These are phyloP conservation scores for Discostella stelligeroides DNA, from an alignment of 108 stramenopile species.

Conservation along the genomic window DNA sequence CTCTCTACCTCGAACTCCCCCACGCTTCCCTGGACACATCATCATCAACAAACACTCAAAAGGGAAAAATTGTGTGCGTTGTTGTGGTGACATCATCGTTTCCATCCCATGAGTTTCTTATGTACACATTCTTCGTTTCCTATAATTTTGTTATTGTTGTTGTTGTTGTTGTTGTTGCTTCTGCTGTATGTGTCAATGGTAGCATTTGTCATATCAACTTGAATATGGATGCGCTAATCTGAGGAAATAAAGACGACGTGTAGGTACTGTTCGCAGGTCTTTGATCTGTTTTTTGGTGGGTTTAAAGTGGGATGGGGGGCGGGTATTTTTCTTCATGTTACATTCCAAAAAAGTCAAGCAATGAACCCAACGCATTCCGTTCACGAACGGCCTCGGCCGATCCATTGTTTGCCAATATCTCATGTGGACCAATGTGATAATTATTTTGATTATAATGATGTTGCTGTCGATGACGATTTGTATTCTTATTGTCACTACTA, in stretches of 20 bases:
- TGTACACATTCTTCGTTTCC: too few species aligned
- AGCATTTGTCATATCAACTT: too few species aligned
- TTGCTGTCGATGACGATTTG: not conserved
- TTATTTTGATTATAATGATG: constrained; percentile 1
- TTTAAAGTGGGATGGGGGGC: too few species aligned
- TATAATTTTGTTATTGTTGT: too few species aligned
- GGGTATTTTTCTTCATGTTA: constrained; percentile 17
- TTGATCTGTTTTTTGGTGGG: too few species aligned
- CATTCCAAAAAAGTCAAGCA: constrained; percentile 56
- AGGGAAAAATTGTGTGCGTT: not conserved
- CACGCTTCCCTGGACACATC: not conserved
- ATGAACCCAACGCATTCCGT: constrained; percentile 46
- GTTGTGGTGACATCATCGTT: too few species aligned
- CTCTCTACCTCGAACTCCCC: not conserved
- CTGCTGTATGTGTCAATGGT: too few species aligned
- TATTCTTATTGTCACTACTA: not conserved
- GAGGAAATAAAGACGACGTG: too few species aligned
- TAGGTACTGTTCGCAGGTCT: too few species aligned
- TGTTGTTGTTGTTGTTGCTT: too few species aligned
- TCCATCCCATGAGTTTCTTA: too few species aligned
- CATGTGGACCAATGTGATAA: constrained; percentile 44
- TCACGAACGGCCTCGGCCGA: constrained; percentile 52
- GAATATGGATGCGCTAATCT: too few species aligned
- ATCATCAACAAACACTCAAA: not conserved
- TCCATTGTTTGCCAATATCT: constrained; percentile 50